Base-by-base conservation (phyloP, 805 yeast species). In the Monosporozyma aerobia region DNA sequence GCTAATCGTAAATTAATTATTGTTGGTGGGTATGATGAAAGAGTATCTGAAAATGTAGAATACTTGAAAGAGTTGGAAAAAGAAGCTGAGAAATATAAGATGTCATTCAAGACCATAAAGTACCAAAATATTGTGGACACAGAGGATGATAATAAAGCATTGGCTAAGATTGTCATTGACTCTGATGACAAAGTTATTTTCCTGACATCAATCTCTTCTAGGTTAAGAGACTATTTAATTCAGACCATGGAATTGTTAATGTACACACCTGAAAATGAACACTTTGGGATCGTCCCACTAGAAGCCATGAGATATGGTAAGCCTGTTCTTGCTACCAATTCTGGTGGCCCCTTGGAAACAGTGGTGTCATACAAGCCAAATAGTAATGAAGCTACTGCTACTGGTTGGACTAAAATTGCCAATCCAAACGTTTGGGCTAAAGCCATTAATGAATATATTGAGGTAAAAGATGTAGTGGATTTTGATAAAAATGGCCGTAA, bases 221-320 rank as follows among this genome's bases (percentile, higher is more conserved):
- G 76, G 2, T 65, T 86, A 54, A 88, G 89, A 68, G 82, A 75
- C 63, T 71, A 77, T 2, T 74, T 94, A 29, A 70, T 94, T 35
- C 65, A 76, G 40, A 68, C 73, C 9, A 75, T 90, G 2, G 76
- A 77, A 47, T 59, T 86, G 52, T 73, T 94, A 23, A 69, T 90
- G 46, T 94, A 94, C 64, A 94, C 99, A 0, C 99, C 99, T 2
- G 76, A 86, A 0, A 78, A 78, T 60, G 99, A 94, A 68, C 99
- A 94, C 70, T 94, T 94, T 65, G 99, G 99, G 13, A 94, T 94
- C 57, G 99, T 94, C 9, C 99, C 99, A 1, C 75, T 94, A 14
- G 99, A 94, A 66, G 90, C 96, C 11, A 90, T 94, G 97, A 76
- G 84, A 47, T 75, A 79, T 53, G 85, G 87, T 30, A 83, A 84